Evolutionary conservation across 768 basidiomycete genomes (phyloP).

Genomic region (Agaricus sinodeliciosus): DNA sequence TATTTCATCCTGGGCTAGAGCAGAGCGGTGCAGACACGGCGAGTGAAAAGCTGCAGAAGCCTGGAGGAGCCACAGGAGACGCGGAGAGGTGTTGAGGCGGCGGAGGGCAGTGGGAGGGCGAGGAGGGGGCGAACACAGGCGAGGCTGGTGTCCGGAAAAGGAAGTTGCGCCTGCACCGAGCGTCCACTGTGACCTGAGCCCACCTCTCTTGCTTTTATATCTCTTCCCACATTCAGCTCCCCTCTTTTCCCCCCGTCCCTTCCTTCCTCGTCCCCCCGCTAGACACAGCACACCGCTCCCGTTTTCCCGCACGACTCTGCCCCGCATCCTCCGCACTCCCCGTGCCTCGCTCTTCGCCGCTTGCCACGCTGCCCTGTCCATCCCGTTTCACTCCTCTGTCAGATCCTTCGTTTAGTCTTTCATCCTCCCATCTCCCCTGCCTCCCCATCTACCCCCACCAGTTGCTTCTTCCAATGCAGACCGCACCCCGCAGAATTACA

Average conservation of each 20-base stretch:
- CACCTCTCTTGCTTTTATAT: slow-evolving; percentile 19
- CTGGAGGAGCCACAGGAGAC: too few relatives aligned
- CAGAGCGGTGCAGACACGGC: not conserved
- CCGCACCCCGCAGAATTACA: slow-evolving; percentile 16
- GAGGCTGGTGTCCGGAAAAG: slow-evolving; percentile 19
- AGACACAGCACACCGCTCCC: not conserved
- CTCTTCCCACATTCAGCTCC: slow-evolving; percentile 5
- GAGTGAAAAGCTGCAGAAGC: not conserved
- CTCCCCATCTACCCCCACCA: slow-evolving; percentile 4
- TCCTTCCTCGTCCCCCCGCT: slow-evolving; percentile 8
- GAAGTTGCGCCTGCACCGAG: slow-evolving; percentile 28
- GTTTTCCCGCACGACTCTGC: not conserved
- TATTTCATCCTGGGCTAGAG: not conserved
- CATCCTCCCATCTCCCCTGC: not conserved
- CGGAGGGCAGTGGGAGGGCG: not conserved
- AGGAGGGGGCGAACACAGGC: slow-evolving; percentile 7
- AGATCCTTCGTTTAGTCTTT: not conserved
- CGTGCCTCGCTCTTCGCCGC: slow-evolving; percentile 12
- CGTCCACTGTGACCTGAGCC: slow-evolving; percentile 16
- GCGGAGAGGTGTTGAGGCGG: not conserved
- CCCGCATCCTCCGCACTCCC: slow-evolving; percentile 25
- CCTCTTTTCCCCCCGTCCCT: too few relatives aligned
- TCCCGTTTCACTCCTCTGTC: slow-evolving; percentile 1
- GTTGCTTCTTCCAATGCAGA: slow-evolving; percentile 12
- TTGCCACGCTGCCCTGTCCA: not conserved